Base-by-base conservation (phyloP, 345 rosid species). In the Ceriops tagal region DNA sequence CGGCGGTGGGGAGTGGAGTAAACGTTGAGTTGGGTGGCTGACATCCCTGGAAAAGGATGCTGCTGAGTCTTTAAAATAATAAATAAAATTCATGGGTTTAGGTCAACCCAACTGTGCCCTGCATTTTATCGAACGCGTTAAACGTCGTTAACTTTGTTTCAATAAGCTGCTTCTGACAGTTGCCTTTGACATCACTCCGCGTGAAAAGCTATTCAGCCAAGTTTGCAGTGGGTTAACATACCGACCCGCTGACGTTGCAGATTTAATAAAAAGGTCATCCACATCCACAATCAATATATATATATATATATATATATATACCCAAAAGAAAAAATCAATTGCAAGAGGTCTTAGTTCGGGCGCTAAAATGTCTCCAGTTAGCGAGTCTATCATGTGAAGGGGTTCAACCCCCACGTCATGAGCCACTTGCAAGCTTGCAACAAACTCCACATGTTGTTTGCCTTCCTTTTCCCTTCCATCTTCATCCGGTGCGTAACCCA, bases 161-260 rank as follows among this genome's bases (percentile, higher is more conserved):
- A 2, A 39, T 9, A 11, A 39, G 16, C 2, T 39, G 47, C 47
- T 10, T 39, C 47, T 83, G 78, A 83, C 81, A 9, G 13, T 83
- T 89, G 20, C 78, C 84, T 37, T 37, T 8, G 0, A 53, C 92
- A 85, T 1, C 93, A 93, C 64, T 77, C n/a, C 0, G 22, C 7
- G 1, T 0, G 8, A 52, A 19, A 2, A 20, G 22, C 39, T 1
- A 35, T 6, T 35, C 6, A 35, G 39, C 39, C 9, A 1, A 6
- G 39, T 37, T 7, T 1, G 28, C 22, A 13, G 13, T 9, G 5
- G 26, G 13, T 28, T 21, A 22, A 55, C 1, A 2, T 4, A 53
- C 2, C 11, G 13, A 13, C 28, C 16, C 3, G 10, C 5, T 10
- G 22, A 22, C 28, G 58, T n/a, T 55, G 1, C 58, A 55, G 16